Evolutionary conservation across 371 early-diverging fungal species (phyloP).

Genomic region (Batkoa obscura): DNA sequence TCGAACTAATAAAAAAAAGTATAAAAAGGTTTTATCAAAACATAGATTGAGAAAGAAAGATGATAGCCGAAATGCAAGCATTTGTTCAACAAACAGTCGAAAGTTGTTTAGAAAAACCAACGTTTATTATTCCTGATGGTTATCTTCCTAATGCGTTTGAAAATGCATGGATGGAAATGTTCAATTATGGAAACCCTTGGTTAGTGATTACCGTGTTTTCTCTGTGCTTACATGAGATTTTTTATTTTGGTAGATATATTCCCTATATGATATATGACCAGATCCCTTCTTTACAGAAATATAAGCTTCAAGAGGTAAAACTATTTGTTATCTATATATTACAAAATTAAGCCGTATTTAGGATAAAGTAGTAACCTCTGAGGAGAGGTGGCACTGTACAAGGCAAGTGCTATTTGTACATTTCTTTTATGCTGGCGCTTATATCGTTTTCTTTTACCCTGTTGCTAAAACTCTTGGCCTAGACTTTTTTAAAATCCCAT

Average conservation of each 20-base stretch:
- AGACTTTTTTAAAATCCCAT: slow-evolving; percentile 55
- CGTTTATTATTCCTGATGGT: slow-evolving; percentile 4
- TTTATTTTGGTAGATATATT: slow-evolving; percentile 58
- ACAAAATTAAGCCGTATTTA: slow-evolving; percentile 9
- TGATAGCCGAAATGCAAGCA: no score
- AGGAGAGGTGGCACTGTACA: slow-evolving; percentile 55
- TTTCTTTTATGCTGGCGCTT: slow-evolving; percentile 58
- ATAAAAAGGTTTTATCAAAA: no score
- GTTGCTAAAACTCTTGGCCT: slow-evolving; percentile 63
- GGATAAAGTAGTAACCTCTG: slow-evolving; percentile 41
- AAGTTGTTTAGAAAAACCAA: neutral
- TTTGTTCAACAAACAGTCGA: no score
- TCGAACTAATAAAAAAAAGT: no score
- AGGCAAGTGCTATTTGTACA: slow-evolving; percentile 48
- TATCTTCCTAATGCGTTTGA: neutral
- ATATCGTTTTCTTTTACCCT: slow-evolving; percentile 73
- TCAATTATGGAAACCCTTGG: neutral
- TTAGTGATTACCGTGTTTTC: slow-evolving; percentile 5
- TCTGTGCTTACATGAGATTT: slow-evolving; percentile 52
- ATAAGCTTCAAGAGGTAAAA: slow-evolving; percentile 61
- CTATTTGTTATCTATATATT: neutral
- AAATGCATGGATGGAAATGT: neutral
- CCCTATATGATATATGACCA: slow-evolving; percentile 50
- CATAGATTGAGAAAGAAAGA: no score
- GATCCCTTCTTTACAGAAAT: slow-evolving; percentile 51